Base-by-base conservation (phyloP, 345 rosid species). In the Hibiscus mutabilis region DNA sequence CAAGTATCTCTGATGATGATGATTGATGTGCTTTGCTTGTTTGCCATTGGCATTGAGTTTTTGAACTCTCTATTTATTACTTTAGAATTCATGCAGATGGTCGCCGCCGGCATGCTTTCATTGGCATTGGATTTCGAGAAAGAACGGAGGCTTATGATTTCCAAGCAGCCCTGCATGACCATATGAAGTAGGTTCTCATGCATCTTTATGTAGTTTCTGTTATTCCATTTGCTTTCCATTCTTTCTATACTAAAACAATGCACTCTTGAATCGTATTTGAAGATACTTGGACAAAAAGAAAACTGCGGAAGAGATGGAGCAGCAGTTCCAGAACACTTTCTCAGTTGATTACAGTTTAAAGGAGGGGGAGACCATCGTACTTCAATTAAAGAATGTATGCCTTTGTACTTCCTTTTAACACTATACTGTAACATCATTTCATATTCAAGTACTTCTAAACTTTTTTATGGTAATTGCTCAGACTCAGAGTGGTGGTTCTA, bases 221-320 rank as follows among this genome's bases (percentile, higher is more conserved):
- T 19, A 51, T 31, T 40, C 69, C 33, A 14, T 53, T 57, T 19
- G 2, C 12, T 70, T 40, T 71, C 27, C n/a, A 5, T 25, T 70
- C 73, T 69, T 14, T 65, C 47, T 18, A 55, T 55, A 19, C 11
- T 49, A 49, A 46, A 53, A 51, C 2, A 3, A 70, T 67, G 55
- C 12, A 37, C 47, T 25, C 71, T 71, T 60, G 59, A 25, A 52
- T 47, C 44, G 60, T 42, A 33, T 14, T 73, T 35, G 47, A 73
- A 95, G 99, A 74, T 96, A 96, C 70, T 77, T 96, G 82, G 85
- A 96, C 88, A 96, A 96, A 82, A 96, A 96, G 87, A 89, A 85
- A 79, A 87, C 97, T 51, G 98, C 99, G 0, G 99, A 92, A 77
- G 98, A 92, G 87, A 96, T 92, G 99, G 98, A 92, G 72, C 97